Conservation (phyloP, 768 basidiomycete genomes). For the Amyloporia xantha region DNA sequence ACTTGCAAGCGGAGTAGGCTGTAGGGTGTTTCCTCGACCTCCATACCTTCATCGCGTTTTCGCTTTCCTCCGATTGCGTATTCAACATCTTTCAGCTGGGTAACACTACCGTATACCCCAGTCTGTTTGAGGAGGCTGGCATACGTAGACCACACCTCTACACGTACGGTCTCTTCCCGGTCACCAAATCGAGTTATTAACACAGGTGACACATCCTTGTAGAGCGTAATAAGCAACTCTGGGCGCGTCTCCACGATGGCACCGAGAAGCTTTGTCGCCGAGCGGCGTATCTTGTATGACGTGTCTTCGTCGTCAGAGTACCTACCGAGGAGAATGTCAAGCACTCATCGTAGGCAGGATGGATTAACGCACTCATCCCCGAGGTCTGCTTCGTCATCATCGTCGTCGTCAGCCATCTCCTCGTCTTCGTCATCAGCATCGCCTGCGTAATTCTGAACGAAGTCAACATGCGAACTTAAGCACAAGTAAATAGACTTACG, state of each 20-base stretch:
- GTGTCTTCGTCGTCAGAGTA: constrained; percentile 98
- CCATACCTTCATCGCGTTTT: constrained; percentile 74
- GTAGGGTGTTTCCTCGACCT: constrained; percentile 68
- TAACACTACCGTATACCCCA: constrained; percentile 62
- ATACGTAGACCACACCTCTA: constrained; percentile 91
- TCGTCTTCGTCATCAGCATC: constrained; percentile 60
- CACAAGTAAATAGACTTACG: constrained; percentile 37
- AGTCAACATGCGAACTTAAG: background rate
- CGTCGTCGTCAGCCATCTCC: constrained; percentile 57
- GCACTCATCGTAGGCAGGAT: constrained; percentile 2
- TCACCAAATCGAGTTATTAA: constrained; percentile 90
- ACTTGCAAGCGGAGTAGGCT: constrained; percentile 69
- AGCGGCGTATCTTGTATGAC: constrained; percentile 94
- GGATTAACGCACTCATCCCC: constrained; percentile 54
- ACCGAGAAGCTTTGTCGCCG: constrained; percentile 83
- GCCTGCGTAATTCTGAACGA: constrained; percentile 63
- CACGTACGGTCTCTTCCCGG: constrained; percentile 88
- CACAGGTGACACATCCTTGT: constrained; percentile 79
- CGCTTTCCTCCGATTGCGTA: constrained; percentile 54
- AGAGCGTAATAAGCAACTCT: constrained; percentile 73
- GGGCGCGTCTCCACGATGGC: constrained; percentile 87
- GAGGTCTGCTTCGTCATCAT: constrained; percentile 71
- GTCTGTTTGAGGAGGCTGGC: constrained; percentile 79
- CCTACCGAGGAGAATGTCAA: constrained; percentile 29
- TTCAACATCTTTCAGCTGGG: constrained; percentile 43